These are phyloP conservation scores for Acephala macrosclerotiorum DNA, from an alignment of 2,329 filamentous ascomycete genomes.

Conservation along the genomic window DNA sequence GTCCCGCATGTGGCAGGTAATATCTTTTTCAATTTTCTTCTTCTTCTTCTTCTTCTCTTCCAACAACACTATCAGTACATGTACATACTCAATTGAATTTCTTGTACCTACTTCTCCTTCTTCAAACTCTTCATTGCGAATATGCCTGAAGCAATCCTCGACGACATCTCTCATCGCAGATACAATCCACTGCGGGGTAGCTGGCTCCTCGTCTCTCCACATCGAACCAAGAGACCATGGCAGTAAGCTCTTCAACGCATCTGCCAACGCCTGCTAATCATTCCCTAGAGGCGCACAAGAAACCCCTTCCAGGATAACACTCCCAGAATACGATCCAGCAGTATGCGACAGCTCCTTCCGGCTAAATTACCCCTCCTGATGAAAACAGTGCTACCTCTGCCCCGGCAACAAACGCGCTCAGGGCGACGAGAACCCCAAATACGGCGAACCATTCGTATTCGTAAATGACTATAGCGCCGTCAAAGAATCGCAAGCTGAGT, in stretches of 20 bases:
- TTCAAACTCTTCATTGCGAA: neutral
- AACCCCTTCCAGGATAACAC: conserved; percentile 67
- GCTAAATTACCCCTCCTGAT: conserved; percentile 28
- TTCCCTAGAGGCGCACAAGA: conserved; percentile 78
- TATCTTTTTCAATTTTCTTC: neutral
- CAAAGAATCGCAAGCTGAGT: conserved; percentile 89
- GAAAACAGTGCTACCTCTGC: conserved; percentile 86
- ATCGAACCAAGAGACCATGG: conserved; percentile 97
- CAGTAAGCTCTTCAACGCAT: conserved; percentile 69
- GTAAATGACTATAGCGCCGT: conserved; percentile 98
- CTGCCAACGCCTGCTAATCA: conserved; percentile 20
- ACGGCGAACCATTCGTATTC: conserved; percentile 88
- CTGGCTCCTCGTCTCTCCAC: conserved; percentile 94
- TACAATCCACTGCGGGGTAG: conserved; percentile 91
- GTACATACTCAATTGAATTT: conserved; percentile 1
- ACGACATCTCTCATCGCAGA: conserved; percentile 96
- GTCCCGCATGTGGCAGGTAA: neutral
- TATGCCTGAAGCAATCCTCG: conserved; percentile 80
- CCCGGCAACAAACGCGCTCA: conserved; percentile 89
- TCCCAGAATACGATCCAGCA: conserved; percentile 83
- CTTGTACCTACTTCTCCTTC: neutral
- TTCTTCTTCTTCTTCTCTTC: too few species aligned
- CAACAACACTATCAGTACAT: neutral
- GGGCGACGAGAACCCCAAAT: conserved; percentile 86
- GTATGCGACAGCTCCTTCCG: conserved; percentile 47